These are phyloP conservation scores for Pistacia vera DNA, from an alignment of 345 rosid species.

Conservation along the genomic window DNA sequence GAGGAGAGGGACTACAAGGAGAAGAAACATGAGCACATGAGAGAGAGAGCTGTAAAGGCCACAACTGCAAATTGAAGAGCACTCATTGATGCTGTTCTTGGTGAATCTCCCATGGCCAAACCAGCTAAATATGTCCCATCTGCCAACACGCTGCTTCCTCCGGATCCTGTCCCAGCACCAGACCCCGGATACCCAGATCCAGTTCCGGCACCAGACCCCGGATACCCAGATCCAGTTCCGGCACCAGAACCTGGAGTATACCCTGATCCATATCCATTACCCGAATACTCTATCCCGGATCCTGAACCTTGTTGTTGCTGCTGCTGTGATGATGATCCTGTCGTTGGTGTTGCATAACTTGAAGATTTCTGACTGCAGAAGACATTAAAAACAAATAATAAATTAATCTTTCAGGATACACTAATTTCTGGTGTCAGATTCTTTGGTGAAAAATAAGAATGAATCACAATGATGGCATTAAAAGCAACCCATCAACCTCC, in stretches of 20 bases:
- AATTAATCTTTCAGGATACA: neutral
- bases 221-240: slow-evolving; percentile 20
- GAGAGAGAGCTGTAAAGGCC: slow-evolving; percentile 21
- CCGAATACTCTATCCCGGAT: slow-evolving; percentile 20
- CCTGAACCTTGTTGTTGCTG: slow-evolving; percentile 14
- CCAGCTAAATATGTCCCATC: slow-evolving; percentile 93
- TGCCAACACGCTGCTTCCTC: slow-evolving; percentile 45
- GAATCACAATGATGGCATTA: neutral
- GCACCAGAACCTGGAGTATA: slow-evolving; percentile 27
- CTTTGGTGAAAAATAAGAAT: slow-evolving; percentile 1
- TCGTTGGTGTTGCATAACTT: slow-evolving; percentile 55
- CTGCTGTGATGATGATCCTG: slow-evolving; percentile 45
- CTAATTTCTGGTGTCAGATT: slow-evolving; percentile 5
- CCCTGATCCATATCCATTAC: slow-evolving; percentile 31
- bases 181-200: slow-evolving; percentile 40
- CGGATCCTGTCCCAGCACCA: slow-evolving; percentile 31
- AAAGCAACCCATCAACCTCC: slow-evolving; percentile 21
- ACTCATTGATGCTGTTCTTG: slow-evolving; percentile 28
- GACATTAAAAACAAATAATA: neutral
- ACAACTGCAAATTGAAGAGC: slow-evolving; percentile 12
- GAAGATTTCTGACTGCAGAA: slow-evolving; percentile 77
- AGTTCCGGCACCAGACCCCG: slow-evolving; percentile 23
- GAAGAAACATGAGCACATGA: slow-evolving; percentile 26
- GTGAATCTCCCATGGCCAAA: slow-evolving; percentile 83
- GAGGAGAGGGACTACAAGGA: slow-evolving; percentile 22